Evolutionary conservation across 1,284 basidiomycete genomes (phyloP).

Genomic region (Cryptococcus jaspeensis): DNA sequence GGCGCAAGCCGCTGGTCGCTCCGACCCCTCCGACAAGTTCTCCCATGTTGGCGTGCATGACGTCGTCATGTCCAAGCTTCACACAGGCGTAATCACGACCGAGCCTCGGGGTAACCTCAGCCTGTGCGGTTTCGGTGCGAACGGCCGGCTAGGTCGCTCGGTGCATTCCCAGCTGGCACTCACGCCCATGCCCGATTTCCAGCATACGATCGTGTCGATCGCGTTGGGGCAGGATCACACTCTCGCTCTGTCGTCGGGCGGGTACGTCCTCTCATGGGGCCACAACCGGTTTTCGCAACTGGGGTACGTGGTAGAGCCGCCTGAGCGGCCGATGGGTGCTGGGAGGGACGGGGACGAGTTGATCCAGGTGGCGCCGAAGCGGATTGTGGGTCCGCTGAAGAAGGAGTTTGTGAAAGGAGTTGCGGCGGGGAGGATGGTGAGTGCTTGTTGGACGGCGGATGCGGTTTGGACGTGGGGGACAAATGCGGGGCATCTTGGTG

Average conservation of each 20-base stretch:
- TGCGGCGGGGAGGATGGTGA: slow-evolving; percentile 82
- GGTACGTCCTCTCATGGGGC: slow-evolving; percentile 89
- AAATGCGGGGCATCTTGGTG: slow-evolving; percentile 87
- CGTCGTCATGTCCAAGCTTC: slow-evolving; percentile 76
- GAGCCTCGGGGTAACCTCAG: slow-evolving; percentile 72
- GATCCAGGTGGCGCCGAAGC: slow-evolving; percentile 73
- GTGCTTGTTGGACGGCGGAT: slow-evolving; percentile 80
- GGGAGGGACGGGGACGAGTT: slow-evolving; percentile 50
- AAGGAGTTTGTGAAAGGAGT: slow-evolving; percentile 78
- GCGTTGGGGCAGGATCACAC: slow-evolving; percentile 95
- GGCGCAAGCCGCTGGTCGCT: slow-evolving; percentile 51
- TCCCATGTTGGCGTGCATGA: slow-evolving; percentile 62
- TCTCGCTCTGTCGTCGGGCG: slow-evolving; percentile 72
- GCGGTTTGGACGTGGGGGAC: slow-evolving; percentile 96
- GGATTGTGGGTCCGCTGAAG: slow-evolving; percentile 73
- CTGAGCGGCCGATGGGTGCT: slow-evolving; percentile 33
- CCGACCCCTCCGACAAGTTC: slow-evolving; percentile 44
- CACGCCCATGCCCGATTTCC: slow-evolving; percentile 63
- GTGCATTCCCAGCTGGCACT: slow-evolving; percentile 76
- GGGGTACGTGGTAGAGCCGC: slow-evolving; percentile 76
- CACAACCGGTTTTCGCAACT: slow-evolving; percentile 82
- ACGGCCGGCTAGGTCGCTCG: slow-evolving; percentile 72
- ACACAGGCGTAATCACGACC: slow-evolving; percentile 74
- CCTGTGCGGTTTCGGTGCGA: slow-evolving; percentile 81
- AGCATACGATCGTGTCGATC: slow-evolving; percentile 61